Conservation (phyloP, 345 rosid species). For the Arabis alpina region DNA sequence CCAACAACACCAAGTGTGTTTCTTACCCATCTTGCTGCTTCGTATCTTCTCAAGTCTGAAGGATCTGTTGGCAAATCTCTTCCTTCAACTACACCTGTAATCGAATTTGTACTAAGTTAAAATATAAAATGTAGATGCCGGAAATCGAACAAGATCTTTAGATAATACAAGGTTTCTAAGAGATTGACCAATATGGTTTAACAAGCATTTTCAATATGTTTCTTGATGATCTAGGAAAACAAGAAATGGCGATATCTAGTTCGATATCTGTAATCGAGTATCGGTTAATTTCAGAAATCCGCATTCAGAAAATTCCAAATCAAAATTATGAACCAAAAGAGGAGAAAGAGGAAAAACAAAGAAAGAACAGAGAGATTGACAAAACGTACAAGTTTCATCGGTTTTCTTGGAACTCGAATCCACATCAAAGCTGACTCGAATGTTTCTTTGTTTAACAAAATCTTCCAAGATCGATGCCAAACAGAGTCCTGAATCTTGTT, state of each 20-base stretch:
- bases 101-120: too few relatives aligned
- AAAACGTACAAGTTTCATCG: slow-evolving; percentile 69
- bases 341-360: background rate
- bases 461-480: slow-evolving; percentile 75
- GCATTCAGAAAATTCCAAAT: background rate
- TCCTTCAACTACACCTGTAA: slow-evolving; percentile 58
- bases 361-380: slow-evolving; percentile 9
- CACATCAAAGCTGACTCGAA: slow-evolving; percentile 40
- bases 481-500: slow-evolving; percentile 51
- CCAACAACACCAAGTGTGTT: slow-evolving; percentile 79
- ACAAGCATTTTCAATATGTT: background rate
- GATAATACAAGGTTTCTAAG: background rate
- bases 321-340: background rate
- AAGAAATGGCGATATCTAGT: background rate
- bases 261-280: background rate
- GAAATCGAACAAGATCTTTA: slow-evolving; percentile 2
- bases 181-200: background rate
- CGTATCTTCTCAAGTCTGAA: slow-evolving; percentile 76
- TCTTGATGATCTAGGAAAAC: slow-evolving; percentile 4
- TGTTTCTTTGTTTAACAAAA: slow-evolving; percentile 61
- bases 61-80: slow-evolving; percentile 71
- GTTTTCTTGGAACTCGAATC: slow-evolving; percentile 54
- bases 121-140: background rate
- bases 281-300: background rate
- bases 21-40: slow-evolving; percentile 91